Evolutionary conservation across 2,329 filamentous ascomycete species (phyloP), one percentile per base, ranked within the genome.

Genomic region (Cladosporium sphaerospermum): DNA sequence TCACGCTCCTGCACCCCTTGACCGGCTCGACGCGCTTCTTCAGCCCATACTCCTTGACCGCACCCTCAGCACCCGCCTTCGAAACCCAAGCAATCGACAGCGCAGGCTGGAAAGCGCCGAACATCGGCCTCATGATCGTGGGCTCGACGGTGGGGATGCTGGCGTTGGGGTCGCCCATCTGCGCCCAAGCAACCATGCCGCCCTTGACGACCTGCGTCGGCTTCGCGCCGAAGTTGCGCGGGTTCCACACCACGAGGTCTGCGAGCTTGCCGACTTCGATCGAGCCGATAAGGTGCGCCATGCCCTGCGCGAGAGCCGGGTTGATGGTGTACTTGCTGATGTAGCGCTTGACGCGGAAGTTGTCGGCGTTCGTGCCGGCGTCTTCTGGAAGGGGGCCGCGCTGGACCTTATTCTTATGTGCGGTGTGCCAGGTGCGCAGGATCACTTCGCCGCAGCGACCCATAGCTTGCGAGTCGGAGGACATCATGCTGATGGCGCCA

Each of bases 401-500:
- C 72, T 96, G 90, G 14, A 84, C 67, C 72, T 95, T 96, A 69
- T 97, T 97, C 80, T 96, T 96, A 73, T 96, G 89, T 0, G 92
- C 92, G 2, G 92, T 97, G 71, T 96, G 91, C 92, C 92, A 97
- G 0, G 92, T 96, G 10, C 92, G 82, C 19, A 95, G 77, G 56
- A 97, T 83, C 51, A 97, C 92, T 74, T 97, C 92, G 59, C 92
- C 92, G 67, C 89, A 95, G 47, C 92, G 86, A 53, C 92, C 92
- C 92, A 97, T 97, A 63, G 92, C 92, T 72, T 97, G 92, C 0
- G 87, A 92, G 73, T 97, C 92, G 1, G 86, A 91, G 56, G 84
- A 89, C 89, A 97, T 96, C 91, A 97, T 97, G 69, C 85, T 90
- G 71, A 97, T 96, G 58, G 92, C 92, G 53, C 92, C 92, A 1